Percentiles rank a stretch among this genome's conserved stretches.
Evolutionary conservation across 169 alveolate genomes (phyloP).

Genomic region (Amoebophrya sp.): DNA sequence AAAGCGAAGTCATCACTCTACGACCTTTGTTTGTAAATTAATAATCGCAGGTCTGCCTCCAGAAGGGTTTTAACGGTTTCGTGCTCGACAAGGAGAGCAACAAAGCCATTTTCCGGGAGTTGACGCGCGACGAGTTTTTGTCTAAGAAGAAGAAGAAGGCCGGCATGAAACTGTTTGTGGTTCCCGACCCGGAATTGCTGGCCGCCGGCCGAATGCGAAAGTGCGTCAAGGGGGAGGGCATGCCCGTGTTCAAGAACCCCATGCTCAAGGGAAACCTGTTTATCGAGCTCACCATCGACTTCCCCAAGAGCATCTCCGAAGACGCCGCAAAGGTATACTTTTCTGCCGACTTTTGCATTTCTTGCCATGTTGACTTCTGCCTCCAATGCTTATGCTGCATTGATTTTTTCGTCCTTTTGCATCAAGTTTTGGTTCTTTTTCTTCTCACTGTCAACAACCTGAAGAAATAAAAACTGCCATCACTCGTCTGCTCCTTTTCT

Average conservation of each 20-base stretch:
- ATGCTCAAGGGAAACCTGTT: slow-evolving; percentile 63
- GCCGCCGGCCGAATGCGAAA: slow-evolving; percentile 33
- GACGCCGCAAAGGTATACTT: slow-evolving; percentile 26
- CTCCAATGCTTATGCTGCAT: not conserved
- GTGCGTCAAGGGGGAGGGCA: slow-evolving; percentile 65
- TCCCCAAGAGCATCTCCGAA: slow-evolving; percentile 53
- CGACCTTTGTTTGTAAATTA: too few relatives aligned
- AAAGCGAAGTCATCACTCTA: too few relatives aligned
- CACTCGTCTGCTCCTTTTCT: too few relatives aligned
- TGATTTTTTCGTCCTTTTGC: too few relatives aligned
- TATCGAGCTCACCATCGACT: slow-evolving; percentile 60
- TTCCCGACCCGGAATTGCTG: not conserved
- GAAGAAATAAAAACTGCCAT: too few relatives aligned
- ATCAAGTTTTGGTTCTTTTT: too few relatives aligned
- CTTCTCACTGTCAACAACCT: too few relatives aligned
- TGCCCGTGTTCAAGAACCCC: slow-evolving; percentile 68
- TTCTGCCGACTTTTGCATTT: too few relatives aligned
- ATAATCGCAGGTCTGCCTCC: not conserved
- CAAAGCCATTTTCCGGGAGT: not conserved
- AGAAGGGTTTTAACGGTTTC: not conserved
- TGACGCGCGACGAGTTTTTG: not conserved
- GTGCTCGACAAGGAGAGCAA: not conserved
- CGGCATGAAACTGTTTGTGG: not conserved
- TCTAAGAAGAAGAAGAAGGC: slow-evolving; percentile 1
- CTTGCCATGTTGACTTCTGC: too few relatives aligned